phyloP scores from a whole-genome alignment of 305 asterid genomes.

The Plantago coronopus region DNA sequence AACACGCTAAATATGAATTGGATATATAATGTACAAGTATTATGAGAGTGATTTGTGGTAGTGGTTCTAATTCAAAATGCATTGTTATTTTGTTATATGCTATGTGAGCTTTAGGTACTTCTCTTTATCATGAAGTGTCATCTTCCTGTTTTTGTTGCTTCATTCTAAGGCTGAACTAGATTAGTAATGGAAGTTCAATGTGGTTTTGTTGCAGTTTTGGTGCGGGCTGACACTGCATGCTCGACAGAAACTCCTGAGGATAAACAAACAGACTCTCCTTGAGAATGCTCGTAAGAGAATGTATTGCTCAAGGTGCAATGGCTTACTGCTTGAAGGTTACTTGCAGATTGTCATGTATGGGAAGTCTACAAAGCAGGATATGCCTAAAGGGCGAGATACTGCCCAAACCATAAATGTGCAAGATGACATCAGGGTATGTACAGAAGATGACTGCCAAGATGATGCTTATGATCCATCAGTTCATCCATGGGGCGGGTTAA shows the following conservation, averaged over 20 bases:
- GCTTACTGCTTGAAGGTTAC: slow-evolving; percentile 90
- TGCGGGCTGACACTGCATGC: slow-evolving; percentile 77
- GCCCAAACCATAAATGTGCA: slow-evolving; percentile 34
- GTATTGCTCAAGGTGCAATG: slow-evolving; percentile 99
- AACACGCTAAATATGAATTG: background rate
- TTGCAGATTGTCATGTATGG: slow-evolving; percentile 89
- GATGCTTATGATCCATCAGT: slow-evolving; percentile 84
- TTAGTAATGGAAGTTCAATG: slow-evolving; percentile 18
- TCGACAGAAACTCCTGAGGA: slow-evolving; percentile 73
- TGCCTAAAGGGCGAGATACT: slow-evolving; percentile 34
- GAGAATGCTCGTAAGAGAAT: slow-evolving; percentile 97
- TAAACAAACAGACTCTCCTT: slow-evolving; percentile 84
- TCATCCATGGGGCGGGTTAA: slow-evolving; percentile 98
- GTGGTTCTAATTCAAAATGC: background rate
- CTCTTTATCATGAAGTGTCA: background rate
- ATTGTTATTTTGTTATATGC: slow-evolving; percentile 9
- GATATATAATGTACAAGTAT: background rate
- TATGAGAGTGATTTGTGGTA: background rate
- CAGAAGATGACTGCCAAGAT: slow-evolving; percentile 49
- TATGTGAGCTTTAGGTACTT: background rate
- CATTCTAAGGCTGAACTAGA: background rate
- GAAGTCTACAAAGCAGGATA: slow-evolving; percentile 80
- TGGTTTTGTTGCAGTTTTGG: slow-evolving; percentile 77
- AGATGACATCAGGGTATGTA: slow-evolving; percentile 37
- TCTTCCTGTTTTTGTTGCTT: too few species aligned